phyloP scores from a whole-genome alignment of 2,329 filamentous ascomycete species.

The Paracorniculantispora psalliotae region DNA sequence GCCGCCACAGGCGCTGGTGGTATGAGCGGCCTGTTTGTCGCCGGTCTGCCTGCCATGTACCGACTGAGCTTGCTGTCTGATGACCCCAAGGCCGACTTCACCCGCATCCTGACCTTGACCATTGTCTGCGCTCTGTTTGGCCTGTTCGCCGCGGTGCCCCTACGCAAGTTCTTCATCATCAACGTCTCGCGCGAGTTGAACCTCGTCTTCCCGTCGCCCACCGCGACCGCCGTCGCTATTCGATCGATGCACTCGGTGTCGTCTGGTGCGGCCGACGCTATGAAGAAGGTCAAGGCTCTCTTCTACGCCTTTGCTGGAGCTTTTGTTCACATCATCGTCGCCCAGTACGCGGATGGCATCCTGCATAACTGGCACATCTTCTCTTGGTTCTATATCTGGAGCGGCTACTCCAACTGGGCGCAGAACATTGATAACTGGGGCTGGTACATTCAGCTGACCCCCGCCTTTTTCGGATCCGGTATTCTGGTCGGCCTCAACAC shows the following conservation, averaged over 20 bases:
- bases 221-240: slow-evolving; percentile 58
- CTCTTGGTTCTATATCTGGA: slow-evolving; percentile 52
- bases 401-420: slow-evolving; percentile 44
- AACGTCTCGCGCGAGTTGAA: slow-evolving; percentile 57
- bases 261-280: slow-evolving; percentile 45
- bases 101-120: slow-evolving; percentile 54
- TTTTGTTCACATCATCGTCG: slow-evolving; percentile 49
- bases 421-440: slow-evolving; percentile 56
- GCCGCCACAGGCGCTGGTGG: slow-evolving; percentile 56
- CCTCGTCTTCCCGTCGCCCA: slow-evolving; percentile 55
- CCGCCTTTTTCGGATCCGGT: slow-evolving; percentile 56
- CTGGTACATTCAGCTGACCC: slow-evolving; percentile 55
- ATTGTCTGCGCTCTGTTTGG: slow-evolving; percentile 60
- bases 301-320: slow-evolving; percentile 45
- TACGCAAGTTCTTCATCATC: slow-evolving; percentile 65
- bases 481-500: slow-evolving; percentile 49
- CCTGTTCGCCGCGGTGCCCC: slow-evolving; percentile 57
- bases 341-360: slow-evolving; percentile 55
- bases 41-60: slow-evolving; percentile 57
- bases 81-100: slow-evolving; percentile 50
- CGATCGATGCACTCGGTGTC: slow-evolving; percentile 57
- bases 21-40: slow-evolving; percentile 52
- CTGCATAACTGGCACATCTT: slow-evolving; percentile 55
- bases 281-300: slow-evolving; percentile 53
- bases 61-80: slow-evolving; percentile 45